These are phyloP conservation scores for Dendrocalamus sinicus DNA, from an alignment of 176 grass and related monocot species.

Conservation along the genomic window DNA sequence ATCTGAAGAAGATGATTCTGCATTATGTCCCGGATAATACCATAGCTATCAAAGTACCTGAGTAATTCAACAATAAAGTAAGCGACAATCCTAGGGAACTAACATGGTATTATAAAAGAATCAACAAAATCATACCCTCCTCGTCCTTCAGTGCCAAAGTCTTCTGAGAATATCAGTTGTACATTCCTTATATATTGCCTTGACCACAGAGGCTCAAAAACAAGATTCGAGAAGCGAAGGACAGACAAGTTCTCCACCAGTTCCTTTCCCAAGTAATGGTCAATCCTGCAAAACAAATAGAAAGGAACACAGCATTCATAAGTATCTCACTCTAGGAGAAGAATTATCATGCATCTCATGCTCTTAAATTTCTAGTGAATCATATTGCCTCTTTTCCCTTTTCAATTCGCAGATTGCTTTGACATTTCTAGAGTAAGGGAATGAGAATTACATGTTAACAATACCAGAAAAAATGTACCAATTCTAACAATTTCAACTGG, in stretches of 20 bases:
- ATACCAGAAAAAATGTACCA: neutral
- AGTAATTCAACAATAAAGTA: constrained; percentile 33
- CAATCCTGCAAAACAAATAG: constrained; percentile 62
- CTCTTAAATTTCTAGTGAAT: neutral
- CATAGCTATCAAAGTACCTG: constrained; percentile 96
- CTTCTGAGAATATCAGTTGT: constrained; percentile 92
- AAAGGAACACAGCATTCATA: constrained; percentile 33
- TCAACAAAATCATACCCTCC: constrained; percentile 67
- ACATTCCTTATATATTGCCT: constrained; percentile 94
- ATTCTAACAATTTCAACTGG: neutral
- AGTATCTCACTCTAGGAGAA: constrained; percentile 16
- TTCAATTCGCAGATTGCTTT: constrained; percentile 1
- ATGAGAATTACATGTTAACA: neutral
- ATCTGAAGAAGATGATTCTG: constrained; percentile 99
- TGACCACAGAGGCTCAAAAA: constrained; percentile 98
- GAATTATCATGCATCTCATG: constrained; percentile 1
- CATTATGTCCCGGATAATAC: constrained; percentile 99
- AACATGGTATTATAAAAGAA: constrained; percentile 31
- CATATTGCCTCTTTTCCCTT: constrained; percentile 11
- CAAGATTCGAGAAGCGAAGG: constrained; percentile 95
- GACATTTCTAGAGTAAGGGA: neutral
- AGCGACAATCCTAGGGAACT: constrained; percentile 37
- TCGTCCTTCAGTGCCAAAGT: constrained; percentile 90
- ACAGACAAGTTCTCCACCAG: constrained; percentile 90
- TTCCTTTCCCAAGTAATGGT: constrained; percentile 93